Conservation (phyloP, 2,329 filamentous ascomycete genomes). For the Penicillium polonicum region DNA sequence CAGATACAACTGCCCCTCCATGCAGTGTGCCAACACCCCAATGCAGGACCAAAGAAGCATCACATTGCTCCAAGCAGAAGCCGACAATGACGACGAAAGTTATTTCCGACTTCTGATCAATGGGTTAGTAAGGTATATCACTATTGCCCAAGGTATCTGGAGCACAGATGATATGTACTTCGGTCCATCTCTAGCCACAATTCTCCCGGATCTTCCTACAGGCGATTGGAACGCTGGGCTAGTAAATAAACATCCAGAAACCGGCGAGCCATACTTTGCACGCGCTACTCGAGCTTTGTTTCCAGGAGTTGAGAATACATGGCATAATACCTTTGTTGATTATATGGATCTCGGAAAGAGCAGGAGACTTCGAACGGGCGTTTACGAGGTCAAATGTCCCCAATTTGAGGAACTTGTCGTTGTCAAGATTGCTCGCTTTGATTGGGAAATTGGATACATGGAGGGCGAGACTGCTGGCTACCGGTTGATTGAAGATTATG, state of each 20-base stretch:
- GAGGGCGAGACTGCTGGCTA: neutral
- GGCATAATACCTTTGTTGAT: conserved; percentile 20
- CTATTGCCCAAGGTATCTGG: conserved; percentile 28
- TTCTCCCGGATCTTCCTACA: conserved; percentile 24
- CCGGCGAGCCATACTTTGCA: conserved; percentile 24
- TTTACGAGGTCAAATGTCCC: neutral
- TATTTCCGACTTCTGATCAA: neutral
- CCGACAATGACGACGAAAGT: neutral
- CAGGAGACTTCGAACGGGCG: neutral
- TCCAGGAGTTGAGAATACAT: conserved; percentile 20
- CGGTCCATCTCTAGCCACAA: conserved; percentile 23
- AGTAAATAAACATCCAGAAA: conserved; percentile 17
- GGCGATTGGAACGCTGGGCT: conserved; percentile 36
- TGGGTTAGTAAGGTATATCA: conserved; percentile 30
- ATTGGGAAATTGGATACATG: neutral
- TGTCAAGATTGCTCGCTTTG: neutral
- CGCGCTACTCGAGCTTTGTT: conserved; percentile 18
- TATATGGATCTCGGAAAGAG: neutral
- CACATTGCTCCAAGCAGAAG: neutral
- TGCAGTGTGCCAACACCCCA: neutral
- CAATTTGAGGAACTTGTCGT: neutral
- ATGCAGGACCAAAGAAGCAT: neutral
- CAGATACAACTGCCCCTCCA: neutral
- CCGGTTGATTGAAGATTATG: neutral
- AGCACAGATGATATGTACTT: conserved; percentile 32